A percentile compares a stretch with the other conserved stretches of the same genome.
Conservation (phyloP, 495 filamentous ascomycete genomes). For the Venustampulla echinocandica region DNA sequence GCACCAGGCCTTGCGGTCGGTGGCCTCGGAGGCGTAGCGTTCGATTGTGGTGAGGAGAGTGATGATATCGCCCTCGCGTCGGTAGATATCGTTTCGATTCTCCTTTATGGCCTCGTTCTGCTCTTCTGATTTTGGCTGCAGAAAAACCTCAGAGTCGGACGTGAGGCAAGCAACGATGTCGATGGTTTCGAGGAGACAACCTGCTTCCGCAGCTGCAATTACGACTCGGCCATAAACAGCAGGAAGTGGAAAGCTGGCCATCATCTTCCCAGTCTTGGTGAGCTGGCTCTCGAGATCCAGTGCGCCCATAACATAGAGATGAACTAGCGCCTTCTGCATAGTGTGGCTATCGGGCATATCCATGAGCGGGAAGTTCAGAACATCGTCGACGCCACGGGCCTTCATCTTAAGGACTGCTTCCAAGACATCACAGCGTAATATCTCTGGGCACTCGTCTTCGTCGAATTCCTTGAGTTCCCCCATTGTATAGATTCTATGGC, state of each 20-base stretch:
- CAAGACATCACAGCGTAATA: conserved; percentile 79
- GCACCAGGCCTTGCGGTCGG: conserved; percentile 70
- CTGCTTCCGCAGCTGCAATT: conserved; percentile 62
- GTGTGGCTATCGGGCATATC: conserved; percentile 69
- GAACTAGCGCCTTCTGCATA: conserved; percentile 73
- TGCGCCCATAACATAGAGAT: conserved; percentile 69
- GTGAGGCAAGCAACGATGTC: conserved; percentile 87
- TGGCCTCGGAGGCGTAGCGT: conserved; percentile 64
- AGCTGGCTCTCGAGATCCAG: conserved; percentile 65
- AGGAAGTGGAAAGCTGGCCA: conserved; percentile 75
- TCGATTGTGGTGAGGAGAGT: conserved; percentile 80
- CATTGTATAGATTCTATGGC: conserved; percentile 84
- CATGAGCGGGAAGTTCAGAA: conserved; percentile 77
- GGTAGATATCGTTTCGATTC: conserved; percentile 61
- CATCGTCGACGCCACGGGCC: conserved; percentile 76
- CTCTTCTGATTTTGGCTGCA: conserved; percentile 73
- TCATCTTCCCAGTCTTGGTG: conserved; percentile 61
- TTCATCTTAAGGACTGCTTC: conserved; percentile 90
- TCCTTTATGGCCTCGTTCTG: conserved; percentile 66
- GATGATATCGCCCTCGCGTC: conserved; percentile 82
- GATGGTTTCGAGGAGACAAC: conserved; percentile 75
- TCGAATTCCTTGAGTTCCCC: conserved; percentile 60
- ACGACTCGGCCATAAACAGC: conserved; percentile 75
- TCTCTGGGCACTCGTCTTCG: conserved; percentile 76
- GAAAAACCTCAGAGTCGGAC: conserved; percentile 76